Base-by-base conservation (phyloP, 1,139 yeast species). In the Candida sanyaensis region DNA sequence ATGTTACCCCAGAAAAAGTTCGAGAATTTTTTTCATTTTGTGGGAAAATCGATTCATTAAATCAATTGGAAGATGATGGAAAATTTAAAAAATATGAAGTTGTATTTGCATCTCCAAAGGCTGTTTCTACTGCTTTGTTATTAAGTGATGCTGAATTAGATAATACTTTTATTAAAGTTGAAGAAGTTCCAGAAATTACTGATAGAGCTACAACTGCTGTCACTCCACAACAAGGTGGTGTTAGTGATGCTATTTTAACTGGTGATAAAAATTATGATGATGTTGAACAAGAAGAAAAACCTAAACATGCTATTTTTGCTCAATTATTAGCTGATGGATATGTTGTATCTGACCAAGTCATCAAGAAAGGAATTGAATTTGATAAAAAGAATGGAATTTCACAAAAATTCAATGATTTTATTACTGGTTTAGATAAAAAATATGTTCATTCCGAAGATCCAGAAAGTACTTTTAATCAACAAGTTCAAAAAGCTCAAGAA, bases 321-420 rank as follows among this genome's bases (percentile, higher is more conserved):
- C 93, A 88, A 65, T 78, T 86, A 57, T 73, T 88, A 54, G 78
- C 91, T 30, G 80, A 81, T 28, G 96, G 96, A 4, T 88, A 87
- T 63, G 77, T 75, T 26, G 64, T 88, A 38, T 77, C 86, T 44
- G 95, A 88, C 63, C 69, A 76, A 50, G 72, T 86, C 42, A 73
- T 87, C 46, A 77, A 80, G 48, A 78, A 78, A 60, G 83, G 87
- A 13, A 71, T 85, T 47, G 80, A 76, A 21, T 74, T 84, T 53
- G 96, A 87, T 63, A 73, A 82, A 55, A 73, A 83, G 58, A 80
- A 83, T 60, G 95, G 95, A 0, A 69, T 77, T 58, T 75, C 87
- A 27, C 57, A 69, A 40, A 75, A 76, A 51, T 86, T 87, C 71
- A 78, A 76, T 59, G 63, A 65, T 38, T 86, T 86, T 59, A 66